Conservation (phyloP, 805 yeast genomes). For the Debaryomyces prosopidis region DNA sequence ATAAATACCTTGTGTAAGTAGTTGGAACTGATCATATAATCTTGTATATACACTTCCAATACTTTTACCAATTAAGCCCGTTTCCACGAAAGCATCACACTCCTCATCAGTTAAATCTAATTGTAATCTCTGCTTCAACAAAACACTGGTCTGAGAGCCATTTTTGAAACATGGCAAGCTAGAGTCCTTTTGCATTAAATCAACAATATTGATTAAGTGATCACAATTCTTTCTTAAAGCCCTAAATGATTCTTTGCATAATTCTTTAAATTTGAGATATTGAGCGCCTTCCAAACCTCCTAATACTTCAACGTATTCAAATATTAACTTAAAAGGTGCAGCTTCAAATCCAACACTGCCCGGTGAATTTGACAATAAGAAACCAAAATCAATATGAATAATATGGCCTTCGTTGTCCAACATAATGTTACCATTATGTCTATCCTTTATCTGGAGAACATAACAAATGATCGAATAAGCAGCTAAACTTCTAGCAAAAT, state of each 20-base stretch:
- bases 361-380: conserved; percentile 88
- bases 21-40: conserved; percentile 91
- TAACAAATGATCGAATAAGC: conserved; percentile 91
- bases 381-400: conserved; percentile 94
- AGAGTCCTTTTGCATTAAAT: conserved; percentile 91
- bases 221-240: conserved; percentile 73
- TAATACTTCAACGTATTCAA: conserved; percentile 82
- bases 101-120: conserved; percentile 71
- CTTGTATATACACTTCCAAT: conserved; percentile 87
- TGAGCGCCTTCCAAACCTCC: conserved; percentile 73
- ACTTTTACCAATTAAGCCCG: conserved; percentile 72
- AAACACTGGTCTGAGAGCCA: conserved; percentile 79
- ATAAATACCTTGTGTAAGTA: conserved; percentile 93
- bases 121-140: conserved; percentile 80
- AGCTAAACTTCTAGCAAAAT: conserved; percentile 84
- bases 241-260: conserved; percentile 73
- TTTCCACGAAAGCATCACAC: conserved; percentile 77
- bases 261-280: conserved; percentile 57
- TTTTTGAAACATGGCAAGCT: conserved; percentile 87
- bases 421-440: conserved; percentile 98
- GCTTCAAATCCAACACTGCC: conserved; percentile 98
- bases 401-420: conserved; percentile 94
- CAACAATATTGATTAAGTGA: conserved; percentile 78
- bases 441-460: conserved; percentile 87
- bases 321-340: conserved; percentile 91